Evolutionary conservation across 73 alveolate species (phyloP), one percentile per base, ranked within the genome.

Genomic region (Paramecium tetraurelia): DNA sequence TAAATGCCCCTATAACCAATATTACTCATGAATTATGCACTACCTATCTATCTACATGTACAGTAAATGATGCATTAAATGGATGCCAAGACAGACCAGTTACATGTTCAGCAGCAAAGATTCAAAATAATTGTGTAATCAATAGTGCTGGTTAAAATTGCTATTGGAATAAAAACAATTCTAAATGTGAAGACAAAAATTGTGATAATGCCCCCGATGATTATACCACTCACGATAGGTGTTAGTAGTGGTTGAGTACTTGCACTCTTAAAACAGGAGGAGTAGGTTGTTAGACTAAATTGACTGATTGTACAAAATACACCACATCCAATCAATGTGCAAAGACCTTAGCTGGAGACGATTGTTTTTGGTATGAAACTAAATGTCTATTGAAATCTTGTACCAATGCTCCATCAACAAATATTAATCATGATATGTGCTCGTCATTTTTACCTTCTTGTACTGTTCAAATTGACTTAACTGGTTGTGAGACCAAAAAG

Each of bases 191-290:
- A 44, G 33, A 22, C 21, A 41, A 41, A 20, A 46, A 22, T 44
- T 80, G 90, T 80, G 90, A 41, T 43, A 80, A 40, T 80, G 90
- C 90, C 20, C 9, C 84, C 14, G 44, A 24, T 43, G 57, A 59
- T 4, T 43, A 44, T 12, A 16, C 10, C 1, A 80, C 10, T 43
- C 90, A 80, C 43, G 29, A 44, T 11, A 9, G 1, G 7, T 80
- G 90, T 80, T 35, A 80, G 46, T 3, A 12, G 5, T 80, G 31
- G 48, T 8, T 18, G 12, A 9, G 24, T 43, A n/a, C 21, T 0
- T 80, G 90, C 18, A 80, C 90, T 4, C 10, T 46, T 8, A 72
- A 72, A 72, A 1, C 46, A 11, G 86, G 27, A 2, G 90, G 86
- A 72, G 21, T 35, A 14, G 40, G 86, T 72, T 33, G 33, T 12